Evolutionary conservation across 441 rosid genomes (phyloP), one percentile per base, ranked within the genome.

Genomic region (Croton setiger): DNA sequence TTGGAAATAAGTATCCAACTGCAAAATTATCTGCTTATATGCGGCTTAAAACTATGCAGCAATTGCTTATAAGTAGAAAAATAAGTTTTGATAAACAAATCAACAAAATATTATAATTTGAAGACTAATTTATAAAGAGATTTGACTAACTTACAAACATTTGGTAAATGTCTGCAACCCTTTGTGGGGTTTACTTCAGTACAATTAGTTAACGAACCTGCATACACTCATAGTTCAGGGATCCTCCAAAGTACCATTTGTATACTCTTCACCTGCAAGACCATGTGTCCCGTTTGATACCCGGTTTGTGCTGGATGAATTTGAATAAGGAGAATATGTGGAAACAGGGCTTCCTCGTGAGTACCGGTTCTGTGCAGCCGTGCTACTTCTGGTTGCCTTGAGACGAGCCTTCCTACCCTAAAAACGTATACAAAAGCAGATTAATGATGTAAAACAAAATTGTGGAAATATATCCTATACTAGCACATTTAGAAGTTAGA

Each of bases 331-430:
- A 63, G 87, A 78, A 73, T 78, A 76, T 41, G 84, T 64, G 20
- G 86, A 82, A 83, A 77, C 85, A 68, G 83, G 84, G 83, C 86
- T 88, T 78, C 86, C 89, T 72, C 85, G 83, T 49, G 95, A 68
- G 74, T 83, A 68, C 72, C 92, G 87, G 77, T 80, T 93, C 85
- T 88, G 93, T 12, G 90, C 84, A 64, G 92, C 87, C 7, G 96
- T 82, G 82, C 86, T 85, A 63, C 91, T 94, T 83, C 98, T 86
- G 33, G 93, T 86, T 41, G 81, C 78, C 82, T 88, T 94, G 13
- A 66, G 80, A 6, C 96, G 94, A 55, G 99, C 91, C 87, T 88
- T 94, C 84, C 98, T 84, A 64, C 99, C 97, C 97, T 94, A 82
- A 67, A 74, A 41, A 33, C 45, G 11, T 31, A 20, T 45, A 20